Evolutionary conservation across 768 basidiomycete genomes (phyloP).

Genomic region (Peribolospora baueri): DNA sequence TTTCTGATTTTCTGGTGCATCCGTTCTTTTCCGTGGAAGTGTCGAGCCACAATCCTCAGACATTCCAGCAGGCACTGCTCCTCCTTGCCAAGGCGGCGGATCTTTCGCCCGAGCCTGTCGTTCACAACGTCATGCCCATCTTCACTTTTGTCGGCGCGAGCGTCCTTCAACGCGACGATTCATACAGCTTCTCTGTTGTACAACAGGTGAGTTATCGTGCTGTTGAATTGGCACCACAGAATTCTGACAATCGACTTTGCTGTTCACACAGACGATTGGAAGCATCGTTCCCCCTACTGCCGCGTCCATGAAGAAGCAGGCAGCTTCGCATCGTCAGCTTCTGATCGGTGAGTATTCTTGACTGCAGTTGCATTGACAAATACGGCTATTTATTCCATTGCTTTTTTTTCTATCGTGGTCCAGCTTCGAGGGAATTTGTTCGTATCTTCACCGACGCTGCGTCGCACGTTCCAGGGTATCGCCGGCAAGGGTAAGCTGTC

Average conservation of each 20-base stretch:
- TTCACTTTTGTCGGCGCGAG: slow-evolving; percentile 99
- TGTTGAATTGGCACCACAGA: neutral
- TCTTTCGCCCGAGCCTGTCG: slow-evolving; percentile 65
- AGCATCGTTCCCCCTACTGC: slow-evolving; percentile 85
- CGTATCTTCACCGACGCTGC: slow-evolving; percentile 83
- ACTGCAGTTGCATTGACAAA: neutral
- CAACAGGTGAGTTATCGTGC: slow-evolving; percentile 38
- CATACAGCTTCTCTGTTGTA: slow-evolving; percentile 81
- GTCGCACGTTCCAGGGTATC: slow-evolving; percentile 73
- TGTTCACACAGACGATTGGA: slow-evolving; percentile 46
- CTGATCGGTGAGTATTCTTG: slow-evolving; percentile 25
- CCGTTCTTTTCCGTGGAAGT: slow-evolving; percentile 20
- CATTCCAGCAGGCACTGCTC: slow-evolving; percentile 73
- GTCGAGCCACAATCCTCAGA: slow-evolving; percentile 45
- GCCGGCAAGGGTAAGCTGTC: slow-evolving; percentile 48
- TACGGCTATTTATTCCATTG: neutral
- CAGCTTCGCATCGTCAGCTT: slow-evolving; percentile 33
- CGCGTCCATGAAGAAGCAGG: slow-evolving; percentile 39
- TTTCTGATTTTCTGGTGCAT: slow-evolving; percentile 28
- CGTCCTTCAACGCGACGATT: slow-evolving; percentile 85
- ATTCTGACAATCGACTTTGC: neutral
- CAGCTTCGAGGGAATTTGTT: slow-evolving; percentile 34
- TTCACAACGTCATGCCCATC: slow-evolving; percentile 89
- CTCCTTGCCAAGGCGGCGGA: slow-evolving; percentile 63
- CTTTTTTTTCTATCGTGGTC: neutral